phyloP scores from a whole-genome alignment of 148 eudicot genomes.

The Chenopodium suecicum region DNA sequence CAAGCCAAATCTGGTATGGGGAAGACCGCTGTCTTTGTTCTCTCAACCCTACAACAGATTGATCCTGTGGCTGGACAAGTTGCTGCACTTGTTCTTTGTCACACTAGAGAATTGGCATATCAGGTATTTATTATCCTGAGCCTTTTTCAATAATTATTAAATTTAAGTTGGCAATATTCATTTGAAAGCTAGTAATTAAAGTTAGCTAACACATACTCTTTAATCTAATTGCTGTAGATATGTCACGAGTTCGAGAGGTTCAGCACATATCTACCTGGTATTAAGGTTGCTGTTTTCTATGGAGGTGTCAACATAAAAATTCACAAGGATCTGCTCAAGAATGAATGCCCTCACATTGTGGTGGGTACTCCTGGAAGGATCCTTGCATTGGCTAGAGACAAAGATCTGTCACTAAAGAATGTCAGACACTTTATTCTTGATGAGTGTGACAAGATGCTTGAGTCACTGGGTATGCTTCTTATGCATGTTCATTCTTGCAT shows the following conservation, averaged over 20 bases:
- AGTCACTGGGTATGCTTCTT: conserved; percentile 57
- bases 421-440: conserved; percentile 75
- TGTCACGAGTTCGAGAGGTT: conserved; percentile 78
- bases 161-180: too few species aligned
- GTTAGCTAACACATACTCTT: not conserved
- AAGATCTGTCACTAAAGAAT: conserved; percentile 59
- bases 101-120: conserved; percentile 73
- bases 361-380: conserved; percentile 82
- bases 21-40: conserved; percentile 76
- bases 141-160: not conserved
- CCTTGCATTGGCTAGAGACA: conserved; percentile 66
- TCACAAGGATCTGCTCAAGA: conserved; percentile 70
- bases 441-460: conserved; percentile 86
- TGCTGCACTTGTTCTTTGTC: conserved; percentile 74
- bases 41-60: conserved; percentile 69
- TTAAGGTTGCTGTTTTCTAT: conserved; percentile 70
- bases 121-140: conserved; percentile 37
- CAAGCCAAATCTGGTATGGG: conserved; percentile 90
- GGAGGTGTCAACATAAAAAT: conserved; percentile 72
- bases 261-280: conserved; percentile 61
- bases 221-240: conserved; percentile 35
- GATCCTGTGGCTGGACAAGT: conserved; percentile 79
- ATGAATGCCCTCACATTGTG: conserved; percentile 79
- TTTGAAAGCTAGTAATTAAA: not conserved
- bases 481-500: not conserved